Conservation (phyloP, 2,329 filamentous ascomycete genomes). For the Xylaria multiplex region DNA sequence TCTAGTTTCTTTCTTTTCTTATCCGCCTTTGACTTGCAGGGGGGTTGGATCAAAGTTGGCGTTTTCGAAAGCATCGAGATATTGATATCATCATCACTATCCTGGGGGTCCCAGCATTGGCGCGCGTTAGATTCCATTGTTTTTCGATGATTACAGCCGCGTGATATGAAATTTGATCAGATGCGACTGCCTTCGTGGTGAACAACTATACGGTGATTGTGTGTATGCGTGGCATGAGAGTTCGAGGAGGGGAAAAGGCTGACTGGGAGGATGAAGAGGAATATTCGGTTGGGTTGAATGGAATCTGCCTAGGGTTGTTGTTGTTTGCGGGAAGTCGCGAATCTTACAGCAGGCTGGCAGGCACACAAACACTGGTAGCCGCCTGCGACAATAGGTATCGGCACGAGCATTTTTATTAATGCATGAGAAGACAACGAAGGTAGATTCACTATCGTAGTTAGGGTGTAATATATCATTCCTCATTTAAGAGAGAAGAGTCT, state of each 20-base stretch:
- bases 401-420: no score
- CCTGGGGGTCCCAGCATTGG: conserved; percentile 11
- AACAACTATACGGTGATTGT: background rate
- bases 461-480: background rate
- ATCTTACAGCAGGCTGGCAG: background rate
- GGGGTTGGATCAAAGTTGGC: background rate
- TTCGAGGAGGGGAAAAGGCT: background rate
- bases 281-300: background rate
- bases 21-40: conserved; percentile 49
- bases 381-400: no score
- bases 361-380: no score
- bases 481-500: background rate
- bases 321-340: conserved; percentile 5
- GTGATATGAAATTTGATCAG: background rate
- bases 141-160: background rate
- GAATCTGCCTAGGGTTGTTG: no score
- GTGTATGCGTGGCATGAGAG: background rate
- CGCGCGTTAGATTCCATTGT: conserved; percentile 17
- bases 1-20: conserved; percentile 55
- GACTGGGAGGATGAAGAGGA: no score
- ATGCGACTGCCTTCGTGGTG: background rate
- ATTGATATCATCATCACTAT: conserved; percentile 28
- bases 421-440: background rate
- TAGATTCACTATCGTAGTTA: background rate
- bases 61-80: conserved; percentile 16